phyloP scores from a whole-genome alignment of 805 yeast genomes.

The Candida chauliodis region DNA sequence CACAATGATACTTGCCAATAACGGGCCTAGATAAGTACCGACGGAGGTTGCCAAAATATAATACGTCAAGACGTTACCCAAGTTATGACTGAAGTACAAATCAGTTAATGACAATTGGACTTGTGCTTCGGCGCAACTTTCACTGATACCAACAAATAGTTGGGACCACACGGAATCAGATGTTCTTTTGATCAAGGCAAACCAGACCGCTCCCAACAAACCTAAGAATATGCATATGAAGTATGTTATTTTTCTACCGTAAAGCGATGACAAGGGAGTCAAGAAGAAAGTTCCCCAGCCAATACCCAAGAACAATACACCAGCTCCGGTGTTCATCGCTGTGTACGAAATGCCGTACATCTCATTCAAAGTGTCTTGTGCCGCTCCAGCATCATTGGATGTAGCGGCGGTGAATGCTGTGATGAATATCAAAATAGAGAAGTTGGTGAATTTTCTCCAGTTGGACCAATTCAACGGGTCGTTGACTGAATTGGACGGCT shows the following conservation, averaged over 20 bases:
- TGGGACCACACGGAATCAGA: constrained; percentile 48
- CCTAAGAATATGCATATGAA: constrained; percentile 39
- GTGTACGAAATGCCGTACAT: constrained; percentile 41
- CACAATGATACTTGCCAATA: constrained; percentile 55
- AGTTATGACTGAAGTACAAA: constrained; percentile 39
- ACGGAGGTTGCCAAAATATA: constrained; percentile 53
- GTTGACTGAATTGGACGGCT: constrained; percentile 47
- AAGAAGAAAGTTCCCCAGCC: constrained; percentile 43
- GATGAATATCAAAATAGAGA: constrained; percentile 35
- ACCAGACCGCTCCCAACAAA: constrained; percentile 44
- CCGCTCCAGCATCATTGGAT: constrained; percentile 48
- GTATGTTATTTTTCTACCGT: constrained; percentile 43
- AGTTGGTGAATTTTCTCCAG: constrained; percentile 34
- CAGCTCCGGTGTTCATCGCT: constrained; percentile 49
- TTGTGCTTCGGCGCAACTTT: constrained; percentile 43
- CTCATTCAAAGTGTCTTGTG: constrained; percentile 43
- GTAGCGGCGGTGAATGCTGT: constrained; percentile 49
- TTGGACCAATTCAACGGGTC: constrained; percentile 47
- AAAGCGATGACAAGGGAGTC: constrained; percentile 43
- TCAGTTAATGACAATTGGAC: constrained; percentile 36
- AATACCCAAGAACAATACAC: constrained; percentile 43
- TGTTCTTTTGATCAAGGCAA: constrained; percentile 30
- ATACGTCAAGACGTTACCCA: constrained; percentile 48
- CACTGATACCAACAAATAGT: constrained; percentile 38
- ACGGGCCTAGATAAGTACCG: constrained; percentile 56